phyloP scores from a whole-genome alignment of 176 grass and related monocot genomes.

The Tillandsia fasciculata region DNA sequence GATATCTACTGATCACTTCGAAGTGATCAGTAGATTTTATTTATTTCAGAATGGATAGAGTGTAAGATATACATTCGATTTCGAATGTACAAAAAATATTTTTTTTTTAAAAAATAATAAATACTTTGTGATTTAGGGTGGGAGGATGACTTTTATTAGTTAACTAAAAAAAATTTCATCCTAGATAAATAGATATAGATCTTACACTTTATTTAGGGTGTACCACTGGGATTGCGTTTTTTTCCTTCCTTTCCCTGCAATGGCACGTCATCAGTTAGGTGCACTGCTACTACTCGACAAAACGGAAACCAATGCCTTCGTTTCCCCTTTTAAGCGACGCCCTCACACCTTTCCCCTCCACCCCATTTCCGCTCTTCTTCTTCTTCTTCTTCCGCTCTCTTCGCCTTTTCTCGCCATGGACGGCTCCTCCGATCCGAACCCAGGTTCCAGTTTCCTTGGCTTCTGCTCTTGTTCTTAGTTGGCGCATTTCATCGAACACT shows the following conservation, averaged over 20 bases:
- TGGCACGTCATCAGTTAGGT: not conserved
- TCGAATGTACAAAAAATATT: too few species aligned
- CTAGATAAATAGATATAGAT: too few species aligned
- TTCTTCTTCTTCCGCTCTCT: too few species aligned
- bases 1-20: too few species aligned
- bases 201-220: too few species aligned
- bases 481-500: slow-evolving; percentile 13
- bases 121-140: too few species aligned
- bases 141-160: too few species aligned
- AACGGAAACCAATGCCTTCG: not conserved
- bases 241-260: not conserved
- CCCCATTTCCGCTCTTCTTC: not conserved
- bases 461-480: not conserved
- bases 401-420: slow-evolving; percentile 12
- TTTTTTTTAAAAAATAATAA: too few species aligned
- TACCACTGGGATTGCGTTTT: not conserved
- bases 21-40: too few species aligned
- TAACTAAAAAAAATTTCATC: too few species aligned
- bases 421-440: slow-evolving; percentile 1
- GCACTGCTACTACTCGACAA: not conserved
- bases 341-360: not conserved
- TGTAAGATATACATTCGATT: too few species aligned
- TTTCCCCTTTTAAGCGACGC: not conserved
- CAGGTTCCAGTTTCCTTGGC: slow-evolving; percentile 10
- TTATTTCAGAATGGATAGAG: too few species aligned